Percentiles rank a stretch among this genome's conserved stretches.
phyloP scores from a whole-genome alignment of 257 asterid genomes.

The Gentiana dahurica region DNA sequence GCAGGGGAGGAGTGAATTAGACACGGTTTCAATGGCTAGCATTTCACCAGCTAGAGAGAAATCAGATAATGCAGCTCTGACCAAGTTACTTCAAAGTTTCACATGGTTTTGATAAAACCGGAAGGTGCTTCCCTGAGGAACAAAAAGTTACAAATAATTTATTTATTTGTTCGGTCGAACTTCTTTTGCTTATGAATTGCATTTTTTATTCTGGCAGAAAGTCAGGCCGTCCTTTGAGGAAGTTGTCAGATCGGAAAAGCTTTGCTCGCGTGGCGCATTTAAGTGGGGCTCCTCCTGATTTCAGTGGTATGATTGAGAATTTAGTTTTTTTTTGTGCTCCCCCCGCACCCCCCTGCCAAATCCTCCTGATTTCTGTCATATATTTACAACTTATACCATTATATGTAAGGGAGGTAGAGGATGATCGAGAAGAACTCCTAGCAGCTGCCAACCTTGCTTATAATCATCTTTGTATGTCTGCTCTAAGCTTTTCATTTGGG shows the following conservation, averaged over 20 bases:
- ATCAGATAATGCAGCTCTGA: conserved; percentile 44
- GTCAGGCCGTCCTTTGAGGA: conserved; percentile 87
- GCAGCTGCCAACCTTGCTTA: conserved; percentile 65
- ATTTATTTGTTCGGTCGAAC: background rate
- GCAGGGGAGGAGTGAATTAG: conserved; percentile 89
- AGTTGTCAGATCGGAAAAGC: conserved; percentile 80
- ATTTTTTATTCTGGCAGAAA: conserved; percentile 49
- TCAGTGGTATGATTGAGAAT: conserved; percentile 43
- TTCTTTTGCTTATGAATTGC: conserved; percentile 15
- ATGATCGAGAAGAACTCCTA: conserved; percentile 78
- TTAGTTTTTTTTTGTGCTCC: too few relatives aligned
- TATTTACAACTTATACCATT: background rate
- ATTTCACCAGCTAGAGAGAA: conserved; percentile 72
- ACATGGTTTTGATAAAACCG: conserved; percentile 61
- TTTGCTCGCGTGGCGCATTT: conserved; percentile 72
- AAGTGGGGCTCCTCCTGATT: conserved; percentile 82
- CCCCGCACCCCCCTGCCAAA: too few relatives aligned
- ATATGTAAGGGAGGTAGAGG: conserved; percentile 82
- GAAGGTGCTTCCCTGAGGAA: conserved; percentile 50
- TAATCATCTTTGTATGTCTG: conserved; percentile 49
- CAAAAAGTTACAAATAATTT: conserved; percentile 3
- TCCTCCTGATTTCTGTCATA: too few relatives aligned
- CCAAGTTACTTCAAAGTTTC: conserved; percentile 65
- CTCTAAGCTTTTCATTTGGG: background rate
- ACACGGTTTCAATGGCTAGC: conserved; percentile 73